Percentiles rank a stretch among this genome's conserved stretches.
These are phyloP conservation scores for Smittium mucronatum DNA, from an alignment of 371 early-diverging fungal genomes.

Conservation along the genomic window DNA sequence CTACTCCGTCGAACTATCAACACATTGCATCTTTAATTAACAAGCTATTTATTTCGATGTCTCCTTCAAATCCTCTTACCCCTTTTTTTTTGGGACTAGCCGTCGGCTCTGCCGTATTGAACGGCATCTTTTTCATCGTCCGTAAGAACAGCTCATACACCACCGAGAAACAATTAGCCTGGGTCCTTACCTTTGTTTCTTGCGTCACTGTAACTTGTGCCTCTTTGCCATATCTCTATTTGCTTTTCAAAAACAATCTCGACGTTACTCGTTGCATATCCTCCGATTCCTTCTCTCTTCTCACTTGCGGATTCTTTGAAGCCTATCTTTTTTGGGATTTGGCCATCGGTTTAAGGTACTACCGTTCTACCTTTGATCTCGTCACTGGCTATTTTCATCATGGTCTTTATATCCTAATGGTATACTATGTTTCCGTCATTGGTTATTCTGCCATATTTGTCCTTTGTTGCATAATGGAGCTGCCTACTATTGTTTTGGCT, in stretches of 20 bases:
- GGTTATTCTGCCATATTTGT: constrained; percentile 33
- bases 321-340: constrained; percentile 34
- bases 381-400: constrained; percentile 40
- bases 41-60: too few relatives aligned
- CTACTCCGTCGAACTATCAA: too few relatives aligned
- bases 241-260: constrained; percentile 12
- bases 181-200: constrained; percentile 32
- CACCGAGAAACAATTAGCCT: constrained; percentile 28
- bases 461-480: constrained; percentile 30
- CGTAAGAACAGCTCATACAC: not conserved
- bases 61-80: not conserved
- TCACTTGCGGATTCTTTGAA: constrained; percentile 24
- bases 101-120: constrained; percentile 18
- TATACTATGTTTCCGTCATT: constrained; percentile 16
- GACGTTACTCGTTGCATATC: constrained; percentile 15
- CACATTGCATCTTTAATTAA: too few relatives aligned
- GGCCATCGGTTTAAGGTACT: constrained; percentile 27
- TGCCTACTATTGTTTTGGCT: constrained; percentile 36
- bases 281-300: constrained; percentile 17
- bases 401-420: constrained; percentile 16
- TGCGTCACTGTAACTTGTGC: constrained; percentile 27
- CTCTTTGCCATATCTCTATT: constrained; percentile 26
- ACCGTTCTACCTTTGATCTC: constrained; percentile 26
- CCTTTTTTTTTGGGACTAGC: constrained; percentile 14
- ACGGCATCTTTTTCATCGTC: constrained; percentile 16